phyloP scores from a whole-genome alignment of 2,329 filamentous ascomycete genomes.

The Aspergillus sp. region DNA sequence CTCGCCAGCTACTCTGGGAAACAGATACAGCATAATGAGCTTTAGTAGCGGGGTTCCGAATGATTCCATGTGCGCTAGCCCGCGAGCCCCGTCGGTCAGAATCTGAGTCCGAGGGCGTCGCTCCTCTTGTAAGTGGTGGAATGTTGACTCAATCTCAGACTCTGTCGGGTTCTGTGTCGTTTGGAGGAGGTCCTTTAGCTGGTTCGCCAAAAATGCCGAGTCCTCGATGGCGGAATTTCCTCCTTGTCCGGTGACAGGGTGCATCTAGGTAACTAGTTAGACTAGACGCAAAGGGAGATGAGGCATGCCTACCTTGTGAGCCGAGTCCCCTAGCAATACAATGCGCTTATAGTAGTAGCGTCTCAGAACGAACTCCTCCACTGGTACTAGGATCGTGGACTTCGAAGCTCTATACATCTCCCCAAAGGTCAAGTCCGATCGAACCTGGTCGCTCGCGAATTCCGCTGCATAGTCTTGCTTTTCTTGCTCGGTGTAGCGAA shows the following conservation, averaged over 20 bases:
- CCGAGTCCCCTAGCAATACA: constrained; percentile 43
- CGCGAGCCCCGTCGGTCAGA: not conserved
- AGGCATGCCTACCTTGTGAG: constrained; percentile 39
- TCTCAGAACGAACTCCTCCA: constrained; percentile 40
- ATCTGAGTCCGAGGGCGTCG: not conserved
- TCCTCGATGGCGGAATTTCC: constrained; percentile 22
- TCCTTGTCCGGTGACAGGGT: constrained; percentile 19
- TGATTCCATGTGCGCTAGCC: not conserved
- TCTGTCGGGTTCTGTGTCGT: not conserved
- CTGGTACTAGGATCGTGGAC: constrained; percentile 23
- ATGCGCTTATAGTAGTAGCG: constrained; percentile 43
- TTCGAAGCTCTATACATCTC: constrained; percentile 33
- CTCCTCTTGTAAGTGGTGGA: not conserved
- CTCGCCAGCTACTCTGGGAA: not conserved
- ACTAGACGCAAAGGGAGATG: not conserved
- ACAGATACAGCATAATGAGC: not conserved
- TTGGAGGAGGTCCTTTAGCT: constrained; percentile 7
- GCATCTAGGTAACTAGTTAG: constrained; percentile 6
- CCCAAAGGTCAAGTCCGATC: constrained; percentile 30
- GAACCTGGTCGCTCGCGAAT: constrained; percentile 20
- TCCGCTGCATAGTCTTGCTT: constrained; percentile 24
- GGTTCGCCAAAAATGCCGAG: constrained; percentile 12
- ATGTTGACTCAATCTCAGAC: not conserved
- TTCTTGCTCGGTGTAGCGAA: constrained; percentile 33
- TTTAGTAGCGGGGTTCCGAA: not conserved